Evolutionary conservation across 352 stramenopile species (phyloP).

Genomic region (Thraustochytrium sp.): DNA sequence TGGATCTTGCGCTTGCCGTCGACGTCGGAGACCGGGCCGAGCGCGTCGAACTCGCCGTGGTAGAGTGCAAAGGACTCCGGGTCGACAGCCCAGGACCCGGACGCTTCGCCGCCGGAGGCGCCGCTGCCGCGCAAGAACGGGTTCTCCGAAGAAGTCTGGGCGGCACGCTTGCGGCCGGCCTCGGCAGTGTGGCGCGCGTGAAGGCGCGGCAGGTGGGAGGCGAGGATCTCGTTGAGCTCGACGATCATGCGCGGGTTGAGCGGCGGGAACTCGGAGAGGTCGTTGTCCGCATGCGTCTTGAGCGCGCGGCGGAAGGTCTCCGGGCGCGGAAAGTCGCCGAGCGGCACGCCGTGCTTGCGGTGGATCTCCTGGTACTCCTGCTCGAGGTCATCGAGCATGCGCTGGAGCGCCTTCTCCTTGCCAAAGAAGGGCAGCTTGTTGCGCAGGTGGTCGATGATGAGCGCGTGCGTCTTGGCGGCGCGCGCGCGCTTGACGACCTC

Average conservation of each 20-base stretch:
- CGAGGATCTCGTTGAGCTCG: slow-evolving; percentile 68
- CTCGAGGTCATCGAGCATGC: slow-evolving; percentile 86
- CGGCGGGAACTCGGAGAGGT: slow-evolving; percentile 83
- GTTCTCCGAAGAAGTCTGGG: slow-evolving; percentile 57
- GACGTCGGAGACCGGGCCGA: slow-evolving; percentile 44
- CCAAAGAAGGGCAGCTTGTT: slow-evolving; percentile 92
- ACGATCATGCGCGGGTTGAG: slow-evolving; percentile 77
- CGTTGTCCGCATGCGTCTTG: slow-evolving; percentile 51
- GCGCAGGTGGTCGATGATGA: slow-evolving; percentile 92
- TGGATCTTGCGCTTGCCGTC: slow-evolving; percentile 53
- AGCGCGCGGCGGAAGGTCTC: slow-evolving; percentile 31
- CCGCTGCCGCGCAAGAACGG: slow-evolving; percentile 57
- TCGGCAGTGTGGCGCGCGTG: slow-evolving; percentile 75
- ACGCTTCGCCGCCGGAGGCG: not conserved
- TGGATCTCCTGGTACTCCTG: slow-evolving; percentile 92
- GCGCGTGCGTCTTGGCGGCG: slow-evolving; percentile 92
- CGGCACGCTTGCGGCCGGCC: slow-evolving; percentile 74
- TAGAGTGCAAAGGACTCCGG: slow-evolving; percentile 33
- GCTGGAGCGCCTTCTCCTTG: slow-evolving; percentile 90
- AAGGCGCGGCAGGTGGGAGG: slow-evolving; percentile 49
- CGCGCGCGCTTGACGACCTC: slow-evolving; percentile 90
- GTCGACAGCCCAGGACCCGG: slow-evolving; percentile 34
- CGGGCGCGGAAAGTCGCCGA: slow-evolving; percentile 33
- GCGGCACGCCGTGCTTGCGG: slow-evolving; percentile 90
- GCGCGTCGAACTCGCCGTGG: slow-evolving; percentile 61